These are phyloP conservation scores for Amanita exitialis DNA, from an alignment of 768 basidiomycete genomes.

Conservation along the genomic window DNA sequence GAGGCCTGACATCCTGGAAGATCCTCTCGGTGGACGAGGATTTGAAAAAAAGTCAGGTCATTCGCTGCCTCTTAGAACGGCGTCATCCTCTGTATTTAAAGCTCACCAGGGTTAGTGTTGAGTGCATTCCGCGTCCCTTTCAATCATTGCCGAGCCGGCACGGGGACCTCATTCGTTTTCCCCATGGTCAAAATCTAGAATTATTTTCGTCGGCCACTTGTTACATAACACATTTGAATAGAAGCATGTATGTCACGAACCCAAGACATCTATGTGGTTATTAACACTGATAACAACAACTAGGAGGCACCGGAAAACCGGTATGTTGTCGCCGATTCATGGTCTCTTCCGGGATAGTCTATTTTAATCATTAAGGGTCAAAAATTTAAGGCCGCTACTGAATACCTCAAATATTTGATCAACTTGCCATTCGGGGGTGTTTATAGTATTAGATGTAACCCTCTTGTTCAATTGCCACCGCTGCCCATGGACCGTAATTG, in stretches of 20 bases:
- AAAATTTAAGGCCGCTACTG: no score
- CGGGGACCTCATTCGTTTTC: no score
- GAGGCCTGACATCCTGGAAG: constrained; percentile 3
- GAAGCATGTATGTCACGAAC: no score
- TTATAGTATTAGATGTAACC: constrained; percentile 45
- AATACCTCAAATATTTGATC: constrained; percentile 36
- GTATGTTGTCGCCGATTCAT: constrained; percentile 35
- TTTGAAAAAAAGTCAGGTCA: not conserved
- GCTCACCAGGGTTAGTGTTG: not conserved
- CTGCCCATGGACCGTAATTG: constrained; percentile 30
- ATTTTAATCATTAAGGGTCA: not conserved
- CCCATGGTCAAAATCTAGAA: no score
- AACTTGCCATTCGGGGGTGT: constrained; percentile 43
- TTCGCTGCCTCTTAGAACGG: not conserved
- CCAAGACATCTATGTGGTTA: not conserved
- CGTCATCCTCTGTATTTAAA: not conserved
- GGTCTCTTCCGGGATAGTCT: constrained; percentile 29
- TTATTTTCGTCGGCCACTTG: no score
- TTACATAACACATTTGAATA: no score
- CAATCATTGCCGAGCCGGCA: no score
- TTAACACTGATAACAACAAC: not conserved
- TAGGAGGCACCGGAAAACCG: constrained; percentile 28
- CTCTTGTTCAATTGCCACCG: constrained; percentile 44
- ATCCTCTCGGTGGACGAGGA: not conserved
- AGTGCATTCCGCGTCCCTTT: no score